Conservation (phyloP, 2,329 filamentous ascomycete species). For the Neonectria hederae region DNA sequence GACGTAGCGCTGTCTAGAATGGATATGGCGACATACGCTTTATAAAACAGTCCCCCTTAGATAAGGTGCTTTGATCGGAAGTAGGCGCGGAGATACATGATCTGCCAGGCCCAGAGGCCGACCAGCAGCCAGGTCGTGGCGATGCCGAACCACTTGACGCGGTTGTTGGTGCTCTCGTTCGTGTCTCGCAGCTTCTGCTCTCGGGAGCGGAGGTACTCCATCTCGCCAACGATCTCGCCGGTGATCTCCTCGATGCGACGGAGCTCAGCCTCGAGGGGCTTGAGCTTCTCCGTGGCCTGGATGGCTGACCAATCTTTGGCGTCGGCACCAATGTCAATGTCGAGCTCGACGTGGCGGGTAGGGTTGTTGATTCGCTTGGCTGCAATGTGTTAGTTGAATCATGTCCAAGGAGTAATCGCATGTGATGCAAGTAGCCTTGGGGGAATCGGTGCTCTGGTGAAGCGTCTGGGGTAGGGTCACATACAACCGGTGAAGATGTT, state of each 20-base stretch:
- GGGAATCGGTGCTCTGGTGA: constrained; percentile 5
- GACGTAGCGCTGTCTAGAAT: constrained; percentile 19
- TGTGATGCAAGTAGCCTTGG: constrained; percentile 10
- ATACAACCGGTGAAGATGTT: constrained; percentile 78
- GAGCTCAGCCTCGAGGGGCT: constrained; percentile 94
- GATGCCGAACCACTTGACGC: constrained; percentile 98
- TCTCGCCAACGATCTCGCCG: constrained; percentile 86
- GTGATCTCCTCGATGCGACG: constrained; percentile 92
- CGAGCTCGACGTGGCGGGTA: constrained; percentile 83
- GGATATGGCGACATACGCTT: constrained; percentile 24
- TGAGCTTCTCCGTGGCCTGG: constrained; percentile 95
- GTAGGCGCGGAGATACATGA: constrained; percentile 96
- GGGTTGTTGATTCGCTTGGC: constrained; percentile 49
- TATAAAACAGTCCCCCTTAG: constrained; percentile 37
- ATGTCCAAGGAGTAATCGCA: constrained; percentile 3
- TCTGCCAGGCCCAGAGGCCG: constrained; percentile 93
- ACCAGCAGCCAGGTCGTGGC: constrained; percentile 91
- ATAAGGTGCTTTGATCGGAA: constrained; percentile 72
- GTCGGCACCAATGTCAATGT: constrained; percentile 95
- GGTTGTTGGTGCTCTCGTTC: constrained; percentile 98
- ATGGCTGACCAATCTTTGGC: constrained; percentile 98
- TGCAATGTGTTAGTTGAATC: constrained; percentile 27
- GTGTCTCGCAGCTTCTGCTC: constrained; percentile 98
- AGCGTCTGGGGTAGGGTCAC: constrained; percentile 45
- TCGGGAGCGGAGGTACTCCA: constrained; percentile 90